These are phyloP conservation scores for Coelastrella sp. DNA, from an alignment of 139 green algal species.

Conservation along the genomic window DNA sequence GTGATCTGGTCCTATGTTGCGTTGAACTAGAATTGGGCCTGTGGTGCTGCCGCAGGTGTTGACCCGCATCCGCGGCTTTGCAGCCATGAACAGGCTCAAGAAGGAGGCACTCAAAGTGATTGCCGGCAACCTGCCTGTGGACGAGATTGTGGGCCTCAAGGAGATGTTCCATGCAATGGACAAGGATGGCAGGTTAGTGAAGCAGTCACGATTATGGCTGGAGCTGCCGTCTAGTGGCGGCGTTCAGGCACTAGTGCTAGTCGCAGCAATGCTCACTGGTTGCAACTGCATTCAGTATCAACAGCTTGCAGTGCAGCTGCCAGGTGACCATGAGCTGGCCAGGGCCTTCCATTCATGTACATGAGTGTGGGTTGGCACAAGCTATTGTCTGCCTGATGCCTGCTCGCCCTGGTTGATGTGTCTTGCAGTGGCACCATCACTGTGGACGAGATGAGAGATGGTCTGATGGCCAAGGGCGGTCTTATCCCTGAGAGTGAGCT, in stretches of 20 bases:
- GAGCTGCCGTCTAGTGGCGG: background rate
- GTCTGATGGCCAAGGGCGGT: conserved; percentile 61
- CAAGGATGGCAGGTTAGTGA: conserved; percentile 55
- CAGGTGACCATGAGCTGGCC: no score
- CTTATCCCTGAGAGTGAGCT: conserved; percentile 56
- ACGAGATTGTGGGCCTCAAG: conserved; percentile 68
- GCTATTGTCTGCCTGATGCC: background rate
- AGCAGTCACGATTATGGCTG: background rate
- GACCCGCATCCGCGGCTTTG: conserved; percentile 90
- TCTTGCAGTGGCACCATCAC: conserved; percentile 74
- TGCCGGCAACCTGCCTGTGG: conserved; percentile 71
- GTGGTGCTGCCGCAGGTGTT: conserved; percentile 71
- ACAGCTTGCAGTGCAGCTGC: no score
- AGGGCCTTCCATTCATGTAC: no score
- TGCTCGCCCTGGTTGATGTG: background rate
- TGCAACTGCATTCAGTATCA: no score
- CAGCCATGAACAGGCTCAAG: conserved; percentile 96
- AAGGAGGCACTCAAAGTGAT: conserved; percentile 82
- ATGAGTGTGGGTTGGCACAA: background rate
- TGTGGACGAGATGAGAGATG: conserved; percentile 85
- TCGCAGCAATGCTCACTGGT: no score
- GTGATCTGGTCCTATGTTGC: no score
- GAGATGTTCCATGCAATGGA: conserved; percentile 77
- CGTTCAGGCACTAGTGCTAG: no score
- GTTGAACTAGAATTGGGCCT: background rate